These are phyloP conservation scores for Teunomyces barrocoloradensis DNA, from an alignment of 805 yeast species.

Conservation along the genomic window DNA sequence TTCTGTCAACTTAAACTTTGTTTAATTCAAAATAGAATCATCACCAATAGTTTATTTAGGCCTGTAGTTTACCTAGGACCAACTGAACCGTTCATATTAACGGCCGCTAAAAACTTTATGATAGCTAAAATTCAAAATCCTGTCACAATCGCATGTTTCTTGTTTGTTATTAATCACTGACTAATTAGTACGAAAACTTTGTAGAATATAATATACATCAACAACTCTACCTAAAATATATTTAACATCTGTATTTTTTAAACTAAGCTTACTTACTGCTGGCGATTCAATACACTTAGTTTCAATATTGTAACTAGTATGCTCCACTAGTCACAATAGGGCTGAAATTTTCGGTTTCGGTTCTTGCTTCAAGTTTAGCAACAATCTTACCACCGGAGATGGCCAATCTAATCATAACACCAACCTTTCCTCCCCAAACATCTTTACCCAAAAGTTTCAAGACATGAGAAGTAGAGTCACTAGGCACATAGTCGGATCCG, in stretches of 20 bases:
- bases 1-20: too few species aligned
- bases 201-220: neutral
- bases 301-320: slow-evolving; percentile 4
- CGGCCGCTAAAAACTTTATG: too few species aligned
- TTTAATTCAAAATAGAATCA: too few species aligned
- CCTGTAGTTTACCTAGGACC: too few species aligned
- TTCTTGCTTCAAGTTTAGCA: slow-evolving; percentile 53
- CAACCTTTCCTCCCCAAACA: slow-evolving; percentile 57
- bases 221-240: neutral
- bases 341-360: slow-evolving; percentile 47
- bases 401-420: slow-evolving; percentile 48
- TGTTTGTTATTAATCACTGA: neutral
- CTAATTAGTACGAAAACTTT: neutral
- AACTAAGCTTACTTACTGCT: neutral
- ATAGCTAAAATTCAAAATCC: too few species aligned
- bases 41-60: too few species aligned
- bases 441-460: slow-evolving; percentile 84
- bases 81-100: too few species aligned
- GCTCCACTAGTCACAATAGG: slow-evolving; percentile 47
- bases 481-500: slow-evolving; percentile 62
- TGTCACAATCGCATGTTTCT: too few species aligned
- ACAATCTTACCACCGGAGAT: slow-evolving; percentile 55
- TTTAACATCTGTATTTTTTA: neutral
- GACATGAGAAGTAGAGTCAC: slow-evolving; percentile 60
- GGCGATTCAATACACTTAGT: neutral